Conservation (phyloP, 116 monocot genomes). For the Papilionanthe hybrid region DNA sequence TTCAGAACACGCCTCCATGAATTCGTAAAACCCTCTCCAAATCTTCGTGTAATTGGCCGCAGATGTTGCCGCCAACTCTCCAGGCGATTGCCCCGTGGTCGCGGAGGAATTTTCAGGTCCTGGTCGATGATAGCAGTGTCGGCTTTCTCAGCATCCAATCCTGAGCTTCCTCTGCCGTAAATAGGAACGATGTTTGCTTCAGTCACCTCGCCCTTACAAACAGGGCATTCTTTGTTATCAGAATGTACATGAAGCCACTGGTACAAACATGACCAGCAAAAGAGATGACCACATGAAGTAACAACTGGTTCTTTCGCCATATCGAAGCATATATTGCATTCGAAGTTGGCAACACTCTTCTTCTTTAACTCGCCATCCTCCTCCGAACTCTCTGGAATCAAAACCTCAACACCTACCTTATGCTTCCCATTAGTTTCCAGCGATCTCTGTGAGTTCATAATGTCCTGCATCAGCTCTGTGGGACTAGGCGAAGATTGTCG, state of each 20-base stretch:
- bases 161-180: slow-evolving; percentile 62
- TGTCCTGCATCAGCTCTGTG: slow-evolving; percentile 4
- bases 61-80: slow-evolving; percentile 78
- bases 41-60: slow-evolving; percentile 55
- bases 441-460: slow-evolving; percentile 3
- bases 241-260: slow-evolving; percentile 56
- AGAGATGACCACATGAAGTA: slow-evolving; percentile 65
- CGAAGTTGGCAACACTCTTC: slow-evolving; percentile 31
- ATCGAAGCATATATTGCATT: slow-evolving; percentile 66
- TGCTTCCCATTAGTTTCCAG: slow-evolving; percentile 18
- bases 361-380: slow-evolving; percentile 26
- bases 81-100: slow-evolving; percentile 58
- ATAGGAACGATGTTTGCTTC: slow-evolving; percentile 61
- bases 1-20: slow-evolving; percentile 45
- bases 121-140: slow-evolving; percentile 16
- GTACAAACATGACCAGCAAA: slow-evolving; percentile 78
- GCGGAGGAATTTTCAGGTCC: slow-evolving; percentile 53
- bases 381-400: slow-evolving; percentile 23
- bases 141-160: slow-evolving; percentile 17
- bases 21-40: slow-evolving; percentile 42
- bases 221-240: slow-evolving; percentile 53
- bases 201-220: slow-evolving; percentile 61
- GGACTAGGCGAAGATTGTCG: background rate
- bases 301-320: slow-evolving; percentile 61
- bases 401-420: slow-evolving; percentile 17